Evolutionary conservation across 345 rosid genomes (phyloP).

Genomic region (Aquilaria yunnanensis): DNA sequence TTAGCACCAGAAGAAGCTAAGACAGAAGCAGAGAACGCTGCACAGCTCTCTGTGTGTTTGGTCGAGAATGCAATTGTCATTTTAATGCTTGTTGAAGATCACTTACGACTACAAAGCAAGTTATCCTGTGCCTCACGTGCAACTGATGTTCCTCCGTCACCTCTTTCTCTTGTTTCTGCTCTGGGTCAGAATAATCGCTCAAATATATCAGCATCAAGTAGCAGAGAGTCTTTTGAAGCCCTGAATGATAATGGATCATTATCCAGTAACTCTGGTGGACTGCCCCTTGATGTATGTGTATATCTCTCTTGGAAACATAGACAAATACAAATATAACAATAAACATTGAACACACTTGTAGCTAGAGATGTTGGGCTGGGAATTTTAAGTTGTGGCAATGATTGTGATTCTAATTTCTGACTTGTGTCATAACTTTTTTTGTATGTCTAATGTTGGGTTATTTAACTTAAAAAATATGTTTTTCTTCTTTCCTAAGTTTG

Average conservation of each 20-base stretch:
- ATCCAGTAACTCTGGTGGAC: constrained; percentile 60
- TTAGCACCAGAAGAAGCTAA: constrained; percentile 82
- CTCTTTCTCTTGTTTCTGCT: constrained; percentile 65
- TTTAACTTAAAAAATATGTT: too few relatives aligned
- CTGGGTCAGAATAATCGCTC: constrained; percentile 28
- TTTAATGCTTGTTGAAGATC: constrained; percentile 99
- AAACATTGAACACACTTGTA: too few relatives aligned
- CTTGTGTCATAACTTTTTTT: too few relatives aligned
- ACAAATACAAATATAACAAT: too few relatives aligned
- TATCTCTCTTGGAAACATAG: constrained; percentile 14
- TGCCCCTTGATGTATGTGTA: constrained; percentile 83
- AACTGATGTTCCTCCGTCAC: constrained; percentile 62
- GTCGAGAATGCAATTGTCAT: constrained; percentile 99
- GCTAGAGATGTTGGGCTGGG: background rate
- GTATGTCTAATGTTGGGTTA: too few relatives aligned
- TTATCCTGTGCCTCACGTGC: constrained; percentile 46
- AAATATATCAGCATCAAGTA: constrained; percentile 32
- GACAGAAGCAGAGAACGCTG: constrained; percentile 87
- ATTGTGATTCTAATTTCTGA: background rate
- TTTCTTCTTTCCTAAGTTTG: too few relatives aligned
- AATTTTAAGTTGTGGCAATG: background rate
- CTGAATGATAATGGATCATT: constrained; percentile 48
- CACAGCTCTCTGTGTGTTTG: constrained; percentile 97
- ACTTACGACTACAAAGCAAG: constrained; percentile 93
- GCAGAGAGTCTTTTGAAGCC: constrained; percentile 51